Evolutionary conservation across 495 filamentous ascomycete genomes (phyloP).

Genomic region (Penicillium roqueforti): DNA sequence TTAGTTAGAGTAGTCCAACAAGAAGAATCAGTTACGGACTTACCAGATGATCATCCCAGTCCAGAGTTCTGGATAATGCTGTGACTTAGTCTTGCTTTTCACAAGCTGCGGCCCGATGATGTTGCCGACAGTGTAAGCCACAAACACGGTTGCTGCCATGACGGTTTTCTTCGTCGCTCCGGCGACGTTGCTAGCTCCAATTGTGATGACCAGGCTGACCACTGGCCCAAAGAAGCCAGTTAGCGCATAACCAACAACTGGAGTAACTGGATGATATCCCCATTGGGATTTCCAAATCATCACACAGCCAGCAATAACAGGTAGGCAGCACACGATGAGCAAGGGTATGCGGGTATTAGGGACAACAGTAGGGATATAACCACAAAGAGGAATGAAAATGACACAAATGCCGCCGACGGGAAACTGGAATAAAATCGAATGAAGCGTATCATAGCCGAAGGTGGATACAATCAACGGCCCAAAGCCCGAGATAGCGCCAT

Average conservation of each 20-base stretch:
- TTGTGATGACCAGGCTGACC: slow-evolving; percentile 59
- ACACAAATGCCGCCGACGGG: slow-evolving; percentile 63
- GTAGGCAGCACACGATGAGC: slow-evolving; percentile 60
- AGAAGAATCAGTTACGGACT: slow-evolving; percentile 14
- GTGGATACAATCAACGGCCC: slow-evolving; percentile 71
- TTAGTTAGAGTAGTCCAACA: slow-evolving; percentile 2
- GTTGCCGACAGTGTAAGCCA: slow-evolving; percentile 69
- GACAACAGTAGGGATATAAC: slow-evolving; percentile 54
- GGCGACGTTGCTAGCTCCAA: slow-evolving; percentile 69
- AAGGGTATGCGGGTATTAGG: slow-evolving; percentile 63
- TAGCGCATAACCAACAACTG: slow-evolving; percentile 64
- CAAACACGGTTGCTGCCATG: slow-evolving; percentile 68
- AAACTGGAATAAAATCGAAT: slow-evolving; percentile 70
- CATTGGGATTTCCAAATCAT: slow-evolving; percentile 72
- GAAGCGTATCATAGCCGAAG: slow-evolving; percentile 62
- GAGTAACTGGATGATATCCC: slow-evolving; percentile 57
- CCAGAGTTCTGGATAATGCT: slow-evolving; percentile 71
- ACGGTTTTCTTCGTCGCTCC: slow-evolving; percentile 75
- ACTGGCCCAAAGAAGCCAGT: slow-evolving; percentile 68
- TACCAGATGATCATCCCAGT: slow-evolving; percentile 67
- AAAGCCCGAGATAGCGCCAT: slow-evolving; percentile 73
- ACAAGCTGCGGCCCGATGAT: slow-evolving; percentile 71
- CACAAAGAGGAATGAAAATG: slow-evolving; percentile 60
- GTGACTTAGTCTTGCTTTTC: slow-evolving; percentile 52
- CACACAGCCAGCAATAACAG: slow-evolving; percentile 66